Evolutionary conservation across 202 grass and related monocot species (phyloP), one percentile per base, ranked within the genome.

Genomic region (Dendrocalamus latiflorus): DNA sequence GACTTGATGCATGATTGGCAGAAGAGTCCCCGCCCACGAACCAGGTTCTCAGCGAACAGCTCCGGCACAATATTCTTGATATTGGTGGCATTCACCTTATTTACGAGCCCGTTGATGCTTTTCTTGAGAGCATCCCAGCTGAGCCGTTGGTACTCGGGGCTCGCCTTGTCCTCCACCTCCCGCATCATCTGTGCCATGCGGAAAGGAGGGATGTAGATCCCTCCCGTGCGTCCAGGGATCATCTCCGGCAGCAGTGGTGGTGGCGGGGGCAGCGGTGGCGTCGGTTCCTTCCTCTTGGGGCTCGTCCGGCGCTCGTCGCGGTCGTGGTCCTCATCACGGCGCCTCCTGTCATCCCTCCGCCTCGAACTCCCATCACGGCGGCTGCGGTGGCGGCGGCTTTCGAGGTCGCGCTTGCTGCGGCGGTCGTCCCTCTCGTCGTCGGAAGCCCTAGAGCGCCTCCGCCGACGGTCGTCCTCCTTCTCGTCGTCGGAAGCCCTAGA

Each of bases 131-230:
- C n/a, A n/a, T n/a, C n/a, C n/a, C n/a, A n/a, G n/a, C n/a, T n/a
- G n/a, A n/a, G n/a, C n/a, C n/a, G n/a, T n/a, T n/a, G n/a, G n/a
- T n/a, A n/a, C n/a, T n/a, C n/a, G n/a, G n/a, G n/a, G n/a, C n/a
- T n/a, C n/a, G n/a, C n/a, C n/a, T n/a, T n/a, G n/a, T n/a, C n/a
- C n/a, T n/a, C n/a, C n/a, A n/a, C n/a, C n/a, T n/a, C n/a, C n/a
- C n/a, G n/a, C n/a, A n/a, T n/a, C n/a, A n/a, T n/a, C n/a, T n/a
- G n/a, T n/a, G n/a, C n/a, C n/a, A n/a, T n/a, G n/a, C n/a, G n/a
- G n/a, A n/a, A n/a, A n/a, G n/a, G n/a, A n/a, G 92, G 95, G 42
- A 98, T 95, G 73, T 98, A 95, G 74, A 98, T 93, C 15, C 95
- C 95, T 28, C 92, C 95, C 6, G 87, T 98, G 63, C 93, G 82